These are phyloP conservation scores for Phytophthora podocarpi DNA, from an alignment of 352 stramenopile genomes.

Conservation along the genomic window DNA sequence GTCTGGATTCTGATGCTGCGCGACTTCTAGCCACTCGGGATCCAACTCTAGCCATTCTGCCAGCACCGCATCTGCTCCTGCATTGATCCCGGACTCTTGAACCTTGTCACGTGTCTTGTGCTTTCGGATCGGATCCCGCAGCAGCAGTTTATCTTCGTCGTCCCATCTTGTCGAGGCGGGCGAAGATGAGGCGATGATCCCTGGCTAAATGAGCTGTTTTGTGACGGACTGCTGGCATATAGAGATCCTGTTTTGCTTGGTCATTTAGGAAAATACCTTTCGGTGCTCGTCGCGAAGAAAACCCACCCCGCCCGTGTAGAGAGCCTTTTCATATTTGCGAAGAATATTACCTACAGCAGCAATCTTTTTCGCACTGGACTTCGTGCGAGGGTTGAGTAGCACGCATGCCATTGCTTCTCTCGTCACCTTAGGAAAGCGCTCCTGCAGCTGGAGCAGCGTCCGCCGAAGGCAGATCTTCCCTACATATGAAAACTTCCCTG, in stretches of 20 bases:
- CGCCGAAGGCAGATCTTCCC: neutral
- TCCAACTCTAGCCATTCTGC: slow-evolving; percentile 1
- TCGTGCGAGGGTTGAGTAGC: slow-evolving; percentile 10
- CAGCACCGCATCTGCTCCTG: neutral
- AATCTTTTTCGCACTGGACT: slow-evolving; percentile 2
- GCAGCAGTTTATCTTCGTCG: slow-evolving; percentile 7
- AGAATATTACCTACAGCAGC: neutral
- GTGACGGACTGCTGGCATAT: neutral
- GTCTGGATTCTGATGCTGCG: neutral
- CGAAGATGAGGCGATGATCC: neutral
- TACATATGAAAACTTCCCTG: neutral
- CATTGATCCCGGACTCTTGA: slow-evolving; percentile 7
- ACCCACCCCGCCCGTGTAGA: neutral
- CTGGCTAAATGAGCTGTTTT: neutral
- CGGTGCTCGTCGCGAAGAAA: neutral
- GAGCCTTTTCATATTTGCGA: neutral
- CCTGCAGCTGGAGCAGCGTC: neutral
- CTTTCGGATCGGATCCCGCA: neutral
- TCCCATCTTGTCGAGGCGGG: slow-evolving; percentile 3
- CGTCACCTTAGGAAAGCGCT: slow-evolving; percentile 10
- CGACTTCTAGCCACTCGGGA: neutral
- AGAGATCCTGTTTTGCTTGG: neutral
- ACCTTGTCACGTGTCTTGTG: slow-evolving; percentile 1
- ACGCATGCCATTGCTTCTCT: neutral
- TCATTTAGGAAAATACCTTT: neutral